Evolutionary conservation across 2,329 filamentous ascomycete species (phyloP), one percentile per base, ranked within the genome.

Genomic region (Fusarium chaquense): DNA sequence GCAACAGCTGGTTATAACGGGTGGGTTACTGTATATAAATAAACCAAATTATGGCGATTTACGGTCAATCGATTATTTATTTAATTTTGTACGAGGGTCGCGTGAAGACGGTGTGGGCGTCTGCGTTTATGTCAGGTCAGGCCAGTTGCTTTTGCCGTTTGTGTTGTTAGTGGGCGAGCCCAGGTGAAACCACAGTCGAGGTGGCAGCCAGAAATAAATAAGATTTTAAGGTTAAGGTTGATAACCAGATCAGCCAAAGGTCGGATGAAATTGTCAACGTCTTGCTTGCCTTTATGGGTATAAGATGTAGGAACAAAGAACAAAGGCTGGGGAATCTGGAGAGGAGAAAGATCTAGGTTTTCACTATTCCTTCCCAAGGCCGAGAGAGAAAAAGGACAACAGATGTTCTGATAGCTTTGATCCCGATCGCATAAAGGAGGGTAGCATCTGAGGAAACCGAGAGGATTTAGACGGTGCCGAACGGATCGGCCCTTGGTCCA

Each of bases 401-500:
- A 56, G 15, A 35, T 47, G 36, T 49, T 22, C 62, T 63, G 60
- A 63, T 49, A 49, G 57, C 38, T 30, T 30, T 50, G 62, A 58
- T 58, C 36, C 51, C 49, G 33, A 35, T 53, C 30, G 38, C 61
- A 61, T 45, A 60, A 50, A 54, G 46, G 36, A 65, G 62, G 54
- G 36, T 43, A 41, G 45, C 41, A 59, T 51, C 11, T 50, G 62
- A 58, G 62, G 57, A 56, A 47, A 45, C 55, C 67, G 33, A 55
- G 52, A 58, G 43, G 26, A 45, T 52, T 40, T 38, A 52, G 62
- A 67, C 43, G 59, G 68, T 54, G 67, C 69, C 64, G 68, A 65
- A 69, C 73, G 73, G 73, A 73, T 71, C 73, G 73, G 71, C 70
- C 73, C 73, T 75, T 73, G 71, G 57, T 66, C 73, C 71, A 75